phyloP scores from a whole-genome alignment of 2,329 filamentous ascomycete species.

The Colletotrichum coccodes region DNA sequence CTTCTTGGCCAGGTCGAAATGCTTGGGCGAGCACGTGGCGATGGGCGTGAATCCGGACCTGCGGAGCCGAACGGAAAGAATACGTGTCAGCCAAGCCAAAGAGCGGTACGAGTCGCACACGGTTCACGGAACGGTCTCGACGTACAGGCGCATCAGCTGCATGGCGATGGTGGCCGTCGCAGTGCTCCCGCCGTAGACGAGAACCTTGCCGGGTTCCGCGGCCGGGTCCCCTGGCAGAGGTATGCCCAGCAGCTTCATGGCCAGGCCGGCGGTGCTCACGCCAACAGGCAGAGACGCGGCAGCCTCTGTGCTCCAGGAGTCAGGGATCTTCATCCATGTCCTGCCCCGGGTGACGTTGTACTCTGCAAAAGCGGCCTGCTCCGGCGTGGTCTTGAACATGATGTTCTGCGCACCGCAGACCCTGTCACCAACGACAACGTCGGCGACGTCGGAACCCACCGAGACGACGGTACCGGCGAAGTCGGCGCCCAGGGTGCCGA shows the following conservation, averaged over 20 bases:
- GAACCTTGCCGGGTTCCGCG: conserved; percentile 7
- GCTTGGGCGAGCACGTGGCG: conserved; percentile 1
- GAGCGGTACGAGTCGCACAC: no score
- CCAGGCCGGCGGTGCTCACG: conserved; percentile 4
- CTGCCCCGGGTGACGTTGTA: neutral
- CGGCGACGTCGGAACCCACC: conserved; percentile 32
- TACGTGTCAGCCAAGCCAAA: neutral
- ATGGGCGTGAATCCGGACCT: conserved; percentile 46
- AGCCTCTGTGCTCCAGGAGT: neutral
- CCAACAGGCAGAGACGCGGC: neutral
- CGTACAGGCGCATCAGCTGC: conserved; percentile 42
- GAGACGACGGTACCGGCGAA: conserved; percentile 38
- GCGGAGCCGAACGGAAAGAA: neutral
- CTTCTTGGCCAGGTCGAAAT: neutral
- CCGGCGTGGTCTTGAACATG: conserved; percentile 23
- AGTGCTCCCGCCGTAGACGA: conserved; percentile 11
- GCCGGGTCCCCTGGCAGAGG: conserved; percentile 30
- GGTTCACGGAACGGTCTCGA: no score
- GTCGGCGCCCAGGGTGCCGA: conserved; percentile 39
- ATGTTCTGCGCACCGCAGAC: conserved; percentile 37
- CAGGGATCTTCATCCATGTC: conserved; percentile 2
- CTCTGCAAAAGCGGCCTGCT: neutral
- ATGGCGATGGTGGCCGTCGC: conserved; percentile 3
- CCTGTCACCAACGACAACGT: conserved; percentile 38
- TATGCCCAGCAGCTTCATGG: neutral